Evolutionary conservation across 495 filamentous ascomycete species (phyloP), one percentile per base, ranked within the genome.

Genomic region (Bathelium albidoporum): DNA sequence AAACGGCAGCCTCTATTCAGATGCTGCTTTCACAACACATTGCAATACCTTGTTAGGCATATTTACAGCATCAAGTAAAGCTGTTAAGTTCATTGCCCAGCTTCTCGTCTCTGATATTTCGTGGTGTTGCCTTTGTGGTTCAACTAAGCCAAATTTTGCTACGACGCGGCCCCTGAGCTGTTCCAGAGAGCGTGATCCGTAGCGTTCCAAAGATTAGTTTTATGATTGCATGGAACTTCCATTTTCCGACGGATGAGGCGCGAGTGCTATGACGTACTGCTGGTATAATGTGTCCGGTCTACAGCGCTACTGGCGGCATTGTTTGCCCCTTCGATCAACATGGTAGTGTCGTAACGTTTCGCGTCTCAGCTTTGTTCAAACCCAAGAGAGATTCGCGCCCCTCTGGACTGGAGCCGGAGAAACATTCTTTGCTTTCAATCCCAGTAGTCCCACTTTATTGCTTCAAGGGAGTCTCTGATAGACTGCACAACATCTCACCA

Each of bases 151-250:
- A n/a, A n/a, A n/a, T n/a, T n/a, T n/a, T n/a, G n/a, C n/a, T n/a
- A n/a, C n/a, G n/a, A n/a, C n/a, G n/a, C n/a, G n/a, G n/a, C n/a
- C n/a, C n/a, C n/a, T n/a, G n/a, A n/a, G n/a, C n/a, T n/a, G n/a
- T n/a, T n/a, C n/a, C n/a, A n/a, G n/a, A n/a, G n/a, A n/a, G n/a
- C n/a, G n/a, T n/a, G n/a, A n/a, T n/a, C n/a, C n/a, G n/a, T n/a
- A n/a, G n/a, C n/a, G n/a, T n/a, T n/a, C n/a, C n/a, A n/a, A n/a
- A n/a, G n/a, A n/a, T n/a, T n/a, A n/a, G n/a, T 24, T 63, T 67
- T 32, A 36, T 70, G 2, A 53, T 45, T 20, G 65, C 55, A 18
- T 70, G 68, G 68, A 68, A 68, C 43, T 59, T 70, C 12, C 11
- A 58, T 11, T 66, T 65, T 44, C 66, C 68, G 11, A 64, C 66